Evolutionary conservation across 345 rosid genomes (phyloP), one percentile per base, ranked within the genome.

Genomic region (Eucalyptus pumila): DNA sequence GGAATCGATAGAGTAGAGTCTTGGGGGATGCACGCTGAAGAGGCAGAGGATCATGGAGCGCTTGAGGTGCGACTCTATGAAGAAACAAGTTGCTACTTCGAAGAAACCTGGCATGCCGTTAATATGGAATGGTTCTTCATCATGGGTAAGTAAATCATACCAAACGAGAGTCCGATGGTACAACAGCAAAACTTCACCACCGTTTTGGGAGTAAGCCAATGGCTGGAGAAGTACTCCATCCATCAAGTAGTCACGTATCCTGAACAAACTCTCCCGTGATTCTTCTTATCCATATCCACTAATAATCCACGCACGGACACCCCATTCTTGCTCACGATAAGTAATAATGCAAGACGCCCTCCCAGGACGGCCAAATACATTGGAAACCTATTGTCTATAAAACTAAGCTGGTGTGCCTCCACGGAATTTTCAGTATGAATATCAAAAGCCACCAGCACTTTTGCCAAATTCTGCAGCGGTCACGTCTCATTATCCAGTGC

Each of bases 401-500:
- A 42, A 42, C 42, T 42, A 42, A 42, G 42, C 42, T 42, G 42
- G 42, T n/a, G n/a, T n/a, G n/a, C n/a, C n/a, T 26, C 49, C 49
- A 47, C 49, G 42, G 42, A 42, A 5, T 47, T 47, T 11, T 47
- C 1, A 47, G 11, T 47, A 11, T 12, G 5, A 47, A 47, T 47
- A 47, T 47, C 49, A 47, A 47, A 47, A 47, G 49, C 49, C 49
- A 47, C 49, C 14, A 11, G 12, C 14, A 47, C 49, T 47, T 47
- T 47, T 47, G 14, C 5, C 49, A 14, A 47, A 47, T 47, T 40
- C 6, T 40, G 42, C 42, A 40, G 5, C 5, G 42, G 42, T 90
- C 86, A 6, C 86, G 86, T 7, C 92, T 92, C 89, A 80, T 44
- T 15, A 91, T n/a, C 94, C 95, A 95, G 60, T 95, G 95, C 89